Evolutionary conservation across 176 grass and related monocot genomes (phyloP).

Genomic region (Chrysopogon serrulatus): DNA sequence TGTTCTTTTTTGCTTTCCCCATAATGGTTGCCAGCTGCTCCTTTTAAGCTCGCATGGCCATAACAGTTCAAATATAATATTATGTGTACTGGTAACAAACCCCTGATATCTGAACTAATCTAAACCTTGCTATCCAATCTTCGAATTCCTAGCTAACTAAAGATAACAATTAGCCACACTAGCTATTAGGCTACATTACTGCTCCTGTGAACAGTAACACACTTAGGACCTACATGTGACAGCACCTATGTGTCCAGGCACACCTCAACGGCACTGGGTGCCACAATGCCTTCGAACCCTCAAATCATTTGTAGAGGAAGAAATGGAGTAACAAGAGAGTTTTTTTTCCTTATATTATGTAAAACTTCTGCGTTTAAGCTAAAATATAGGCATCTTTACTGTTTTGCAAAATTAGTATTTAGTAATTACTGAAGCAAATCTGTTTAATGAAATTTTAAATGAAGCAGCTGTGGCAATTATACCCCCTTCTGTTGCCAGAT

Average conservation of each 20-base stretch:
- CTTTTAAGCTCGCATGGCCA: neutral
- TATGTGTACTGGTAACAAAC: neutral
- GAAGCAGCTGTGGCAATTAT: neutral
- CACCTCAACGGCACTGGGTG: neutral
- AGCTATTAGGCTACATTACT: neutral
- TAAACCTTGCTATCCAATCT: neutral
- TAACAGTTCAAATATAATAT: neutral
- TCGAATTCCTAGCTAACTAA: neutral
- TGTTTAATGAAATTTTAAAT: neutral
- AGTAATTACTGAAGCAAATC: neutral
- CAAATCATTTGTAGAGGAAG: neutral
- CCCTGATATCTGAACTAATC: neutral
- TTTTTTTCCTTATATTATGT: neutral
- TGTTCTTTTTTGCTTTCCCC: neutral
- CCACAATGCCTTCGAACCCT: neutral
- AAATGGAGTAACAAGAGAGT: neutral
- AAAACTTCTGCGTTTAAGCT: neutral
- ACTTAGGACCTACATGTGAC: neutral
- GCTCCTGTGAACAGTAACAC: neutral
- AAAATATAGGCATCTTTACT: neutral
- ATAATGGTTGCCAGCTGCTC: neutral
- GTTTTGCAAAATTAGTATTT: neutral
- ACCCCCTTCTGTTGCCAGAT: neutral
- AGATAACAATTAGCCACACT: neutral
- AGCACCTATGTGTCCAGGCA: neutral